Conservation (phyloP, 345 rosid species). For the Aquilaria sinensis region DNA sequence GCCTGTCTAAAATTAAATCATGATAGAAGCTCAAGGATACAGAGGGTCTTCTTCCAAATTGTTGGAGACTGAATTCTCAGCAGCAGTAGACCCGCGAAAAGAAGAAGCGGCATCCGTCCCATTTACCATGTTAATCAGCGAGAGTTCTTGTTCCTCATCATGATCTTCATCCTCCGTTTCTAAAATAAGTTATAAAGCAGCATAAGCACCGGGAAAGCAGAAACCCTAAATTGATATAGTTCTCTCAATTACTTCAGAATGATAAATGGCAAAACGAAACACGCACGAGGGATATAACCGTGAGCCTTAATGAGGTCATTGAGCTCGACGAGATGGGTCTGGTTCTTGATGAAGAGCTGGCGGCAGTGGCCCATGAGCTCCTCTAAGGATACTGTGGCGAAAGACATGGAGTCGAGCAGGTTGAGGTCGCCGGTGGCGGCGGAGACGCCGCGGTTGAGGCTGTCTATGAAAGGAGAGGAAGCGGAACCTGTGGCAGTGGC, state of each 20-base stretch:
- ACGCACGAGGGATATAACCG: constrained; percentile 44
- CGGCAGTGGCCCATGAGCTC: constrained; percentile 80
- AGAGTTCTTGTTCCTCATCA: constrained; percentile 13
- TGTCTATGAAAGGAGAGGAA: constrained; percentile 67
- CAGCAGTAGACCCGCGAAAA: constrained; percentile 1
- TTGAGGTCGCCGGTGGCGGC: constrained; percentile 42
- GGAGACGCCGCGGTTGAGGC: constrained; percentile 63
- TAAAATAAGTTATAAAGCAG: constrained; percentile 10
- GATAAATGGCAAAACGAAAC: neutral
- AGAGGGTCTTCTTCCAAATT: constrained; percentile 55
- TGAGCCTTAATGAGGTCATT: constrained; percentile 36
- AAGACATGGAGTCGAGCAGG: constrained; percentile 68
- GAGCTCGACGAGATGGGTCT: constrained; percentile 37
- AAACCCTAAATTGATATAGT: neutral
- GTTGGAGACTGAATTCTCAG: constrained; percentile 24
- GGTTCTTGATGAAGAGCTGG: constrained; percentile 51
- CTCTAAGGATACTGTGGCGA: constrained; percentile 79
- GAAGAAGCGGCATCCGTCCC: constrained; percentile 23
- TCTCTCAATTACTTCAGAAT: neutral
- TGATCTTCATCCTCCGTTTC: constrained; percentile 36
- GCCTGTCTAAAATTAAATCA: neutral
- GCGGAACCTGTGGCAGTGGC: constrained; percentile 47
- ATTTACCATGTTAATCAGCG: constrained; percentile 19
- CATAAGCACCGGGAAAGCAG: too few species aligned
- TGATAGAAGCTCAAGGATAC: constrained; percentile 48